phyloP scores from a whole-genome alignment of 2,329 filamentous ascomycete species.

The Aspergillus sp. region DNA sequence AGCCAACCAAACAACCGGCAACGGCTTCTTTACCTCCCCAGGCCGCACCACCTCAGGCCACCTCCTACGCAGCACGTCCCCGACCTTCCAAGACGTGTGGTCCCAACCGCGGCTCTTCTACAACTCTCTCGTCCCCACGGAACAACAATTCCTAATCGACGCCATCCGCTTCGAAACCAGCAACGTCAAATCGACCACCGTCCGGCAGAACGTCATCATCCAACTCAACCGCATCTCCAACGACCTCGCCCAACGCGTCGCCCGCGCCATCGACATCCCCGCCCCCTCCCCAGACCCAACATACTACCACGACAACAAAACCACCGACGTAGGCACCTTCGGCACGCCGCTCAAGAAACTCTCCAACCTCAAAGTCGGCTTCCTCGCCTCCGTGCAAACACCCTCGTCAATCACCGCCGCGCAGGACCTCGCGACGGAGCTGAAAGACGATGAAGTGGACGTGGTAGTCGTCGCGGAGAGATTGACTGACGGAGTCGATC shows the following conservation, averaged over 20 bases:
- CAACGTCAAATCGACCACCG: conserved; percentile 57
- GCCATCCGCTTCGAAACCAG: conserved; percentile 71
- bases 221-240: conserved; percentile 71
- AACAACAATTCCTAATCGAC: conserved; percentile 72
- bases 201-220: conserved; percentile 66
- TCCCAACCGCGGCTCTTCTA: conserved; percentile 72
- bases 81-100: conserved; percentile 71
- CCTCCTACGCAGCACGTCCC: conserved; percentile 60
- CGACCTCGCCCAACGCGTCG: conserved; percentile 67
- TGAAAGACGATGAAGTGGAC: conserved; percentile 50
- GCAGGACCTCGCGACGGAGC: conserved; percentile 49
- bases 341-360: conserved; percentile 60
- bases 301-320: conserved; percentile 71
- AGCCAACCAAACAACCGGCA: conserved; percentile 63
- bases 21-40: conserved; percentile 71
- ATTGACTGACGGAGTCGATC: conserved; percentile 56
- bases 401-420: conserved; percentile 53
- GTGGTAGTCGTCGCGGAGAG: conserved; percentile 63
- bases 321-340: conserved; percentile 62
- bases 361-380: conserved; percentile 64
- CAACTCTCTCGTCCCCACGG: conserved; percentile 66
- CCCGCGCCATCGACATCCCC: conserved; percentile 59
- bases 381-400: conserved; percentile 55
- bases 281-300: conserved; percentile 61
- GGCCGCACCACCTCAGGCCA: conserved; percentile 54